Conservation (phyloP, 805 yeast genomes). For the Komagataella ulmi region DNA sequence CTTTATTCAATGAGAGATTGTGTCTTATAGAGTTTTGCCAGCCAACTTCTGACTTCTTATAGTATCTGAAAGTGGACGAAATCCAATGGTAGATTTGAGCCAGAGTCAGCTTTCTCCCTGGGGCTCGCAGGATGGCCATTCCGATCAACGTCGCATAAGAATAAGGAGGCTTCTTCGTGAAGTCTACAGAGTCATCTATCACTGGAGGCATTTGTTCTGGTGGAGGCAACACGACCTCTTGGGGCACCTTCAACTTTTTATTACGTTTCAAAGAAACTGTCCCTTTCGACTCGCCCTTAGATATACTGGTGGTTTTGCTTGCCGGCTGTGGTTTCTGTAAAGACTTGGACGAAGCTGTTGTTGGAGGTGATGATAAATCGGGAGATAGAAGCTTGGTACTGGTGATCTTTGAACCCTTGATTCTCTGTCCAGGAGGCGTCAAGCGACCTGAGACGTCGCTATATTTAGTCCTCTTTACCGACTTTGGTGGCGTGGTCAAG, state of each 20-base stretch:
- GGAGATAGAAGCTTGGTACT: conserved; percentile 16
- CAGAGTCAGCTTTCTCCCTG: conserved; percentile 53
- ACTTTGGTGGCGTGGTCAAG: neutral
- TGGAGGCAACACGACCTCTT: conserved; percentile 16
- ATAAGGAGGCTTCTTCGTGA: conserved; percentile 67
- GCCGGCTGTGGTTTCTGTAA: conserved; percentile 9
- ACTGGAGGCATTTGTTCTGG: conserved; percentile 27
- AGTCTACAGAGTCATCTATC: conserved; percentile 29
- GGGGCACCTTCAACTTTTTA: conserved; percentile 13
- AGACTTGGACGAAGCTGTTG: conserved; percentile 1
- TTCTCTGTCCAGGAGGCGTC: neutral
- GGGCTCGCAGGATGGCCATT: conserved; percentile 81
- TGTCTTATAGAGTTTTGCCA: conserved; percentile 98
- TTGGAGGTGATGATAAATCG: conserved; percentile 34
- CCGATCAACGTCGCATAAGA: conserved; percentile 92
- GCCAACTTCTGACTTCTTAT: conserved; percentile 76
- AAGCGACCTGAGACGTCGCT: neutral
- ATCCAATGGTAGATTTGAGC: conserved; percentile 91
- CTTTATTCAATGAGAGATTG: conserved; percentile 84
- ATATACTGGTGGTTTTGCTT: conserved; percentile 6
- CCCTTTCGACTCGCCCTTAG: neutral
- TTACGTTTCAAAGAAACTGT: conserved; percentile 3
- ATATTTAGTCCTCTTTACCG: neutral
- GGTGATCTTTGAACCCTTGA: neutral
- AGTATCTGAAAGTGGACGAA: conserved; percentile 69